These are phyloP conservation scores for Calonectria pseudoturangicola DNA, from an alignment of 2,329 filamentous ascomycete genomes.

Conservation along the genomic window DNA sequence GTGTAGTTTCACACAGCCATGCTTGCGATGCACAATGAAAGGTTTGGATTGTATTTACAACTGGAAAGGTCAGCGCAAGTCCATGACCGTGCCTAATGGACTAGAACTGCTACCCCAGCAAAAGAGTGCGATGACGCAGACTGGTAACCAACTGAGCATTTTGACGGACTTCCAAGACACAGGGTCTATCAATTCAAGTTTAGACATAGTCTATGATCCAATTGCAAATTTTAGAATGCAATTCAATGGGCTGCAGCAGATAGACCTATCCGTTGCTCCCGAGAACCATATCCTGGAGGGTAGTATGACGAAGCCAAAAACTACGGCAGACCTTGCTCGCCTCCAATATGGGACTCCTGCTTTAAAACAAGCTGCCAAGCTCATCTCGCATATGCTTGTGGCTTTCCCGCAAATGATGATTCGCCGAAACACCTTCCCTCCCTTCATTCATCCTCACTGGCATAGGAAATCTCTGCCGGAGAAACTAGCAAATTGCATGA, in stretches of 20 bases:
- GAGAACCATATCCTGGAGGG: background rate
- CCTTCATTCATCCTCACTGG: constrained; percentile 57
- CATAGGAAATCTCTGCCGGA: constrained; percentile 47
- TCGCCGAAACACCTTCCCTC: constrained; percentile 55
- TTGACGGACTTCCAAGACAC: background rate
- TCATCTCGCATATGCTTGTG: constrained; percentile 53
- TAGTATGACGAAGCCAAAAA: background rate
- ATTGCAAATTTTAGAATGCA: background rate
- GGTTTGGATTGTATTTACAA: constrained; percentile 44
- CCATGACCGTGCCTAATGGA: accelerated
- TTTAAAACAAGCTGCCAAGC: constrained; percentile 43
- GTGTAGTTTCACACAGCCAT: constrained; percentile 51
- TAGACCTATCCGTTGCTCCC: background rate
- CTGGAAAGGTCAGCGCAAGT: background rate
- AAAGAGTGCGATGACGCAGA: no score
- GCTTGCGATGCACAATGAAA: constrained; percentile 45
- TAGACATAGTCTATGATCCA: no score
- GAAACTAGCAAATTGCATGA: constrained; percentile 51
- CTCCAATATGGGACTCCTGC: constrained; percentile 37
- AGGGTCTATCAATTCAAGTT: background rate
- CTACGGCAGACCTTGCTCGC: constrained; percentile 39
- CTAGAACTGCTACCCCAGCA: background rate
- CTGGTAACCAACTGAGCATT: no score
- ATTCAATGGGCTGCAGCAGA: background rate
- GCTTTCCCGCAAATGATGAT: constrained; percentile 59